Evolutionary conservation across 192 early-diverging fungal species (phyloP), one percentile per base, ranked within the genome.

Genomic region (Entomortierella parvispora): DNA sequence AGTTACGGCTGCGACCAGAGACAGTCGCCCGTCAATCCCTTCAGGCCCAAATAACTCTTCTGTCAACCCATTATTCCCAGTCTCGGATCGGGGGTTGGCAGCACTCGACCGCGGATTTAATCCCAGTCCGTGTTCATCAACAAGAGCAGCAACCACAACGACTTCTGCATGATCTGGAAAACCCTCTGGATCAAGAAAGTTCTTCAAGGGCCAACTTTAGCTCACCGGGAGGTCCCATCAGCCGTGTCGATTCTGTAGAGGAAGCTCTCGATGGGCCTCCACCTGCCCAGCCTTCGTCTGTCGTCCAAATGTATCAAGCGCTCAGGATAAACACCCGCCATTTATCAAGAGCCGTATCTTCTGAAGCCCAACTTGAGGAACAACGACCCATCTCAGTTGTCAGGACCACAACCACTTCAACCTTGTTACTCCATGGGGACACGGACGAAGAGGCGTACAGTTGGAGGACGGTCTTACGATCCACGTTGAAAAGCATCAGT

Each of bases 1-100:
- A 77, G 42, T 34, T 77, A 10, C 51, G 74, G n/a, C 61, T n/a
- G 2, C 31, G 74, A 20, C 20, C 74, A 1, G 62, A 44, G 20
- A 45, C 31, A 7, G 60, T 57, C 3, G 74, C 74, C 0, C 43
- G 25, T 4, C 23, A 10, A 45, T 77, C 65, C 65, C n/a, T 68
- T 10, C 33, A 37, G 34, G 1, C 23, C 14, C 34, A 26, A n/a
- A 4, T 29, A 33, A 40, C 1, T 20, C 32, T 15, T 32, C 31
- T 7, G 23, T 17, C 17, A 34, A 11, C 34, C 20, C 9, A 18
- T 18, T 43, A 59, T 46, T 9, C 18, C 23, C 43, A 44, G 25
- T 43, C 26, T 11, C 34, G n/a, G 31, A 42, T 8, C 33, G 37
- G 7, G 37, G 37, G 12, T 9, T 40, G 37, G 37, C 37, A 40